Conservation (phyloP, 371 early-diverging fungal species). For the Rhizomucor miehei region DNA sequence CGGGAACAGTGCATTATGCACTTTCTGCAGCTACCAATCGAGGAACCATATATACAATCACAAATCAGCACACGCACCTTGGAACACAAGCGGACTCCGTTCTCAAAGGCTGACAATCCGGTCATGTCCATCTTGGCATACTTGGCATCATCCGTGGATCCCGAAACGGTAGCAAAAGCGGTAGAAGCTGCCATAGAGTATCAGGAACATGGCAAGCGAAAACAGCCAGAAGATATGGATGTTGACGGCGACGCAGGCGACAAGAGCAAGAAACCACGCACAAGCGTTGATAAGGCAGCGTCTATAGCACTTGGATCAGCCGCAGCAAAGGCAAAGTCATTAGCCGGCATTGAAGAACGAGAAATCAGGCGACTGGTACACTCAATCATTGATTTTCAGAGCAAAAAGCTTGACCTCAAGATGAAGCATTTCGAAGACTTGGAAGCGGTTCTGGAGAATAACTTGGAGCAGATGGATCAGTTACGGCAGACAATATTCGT, state of each 20-base stretch:
- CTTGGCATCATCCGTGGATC: constrained; percentile 81
- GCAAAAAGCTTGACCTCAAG: constrained; percentile 87
- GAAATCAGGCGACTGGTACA: constrained; percentile 80
- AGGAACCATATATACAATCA: constrained; percentile 72
- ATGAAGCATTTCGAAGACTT: constrained; percentile 90
- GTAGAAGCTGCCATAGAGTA: constrained; percentile 29
- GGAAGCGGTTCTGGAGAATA: constrained; percentile 82
- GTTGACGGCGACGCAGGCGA: constrained; percentile 21
- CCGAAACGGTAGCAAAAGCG: constrained; percentile 83
- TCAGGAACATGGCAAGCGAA: constrained; percentile 31
- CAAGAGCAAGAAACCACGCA: constrained; percentile 37
- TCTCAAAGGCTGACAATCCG: constrained; percentile 93
- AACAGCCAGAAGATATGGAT: constrained; percentile 16
- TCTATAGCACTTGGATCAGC: constrained; percentile 66
- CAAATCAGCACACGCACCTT: constrained; percentile 19
- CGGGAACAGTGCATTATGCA: constrained; percentile 94
- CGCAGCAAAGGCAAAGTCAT: constrained; percentile 65
- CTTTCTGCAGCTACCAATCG: constrained; percentile 95
- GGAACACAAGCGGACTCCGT: constrained; percentile 70
- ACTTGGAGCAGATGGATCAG: constrained; percentile 76
- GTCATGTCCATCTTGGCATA: constrained; percentile 95
- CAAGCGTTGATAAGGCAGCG: constrained; percentile 58
- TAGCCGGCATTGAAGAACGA: constrained; percentile 71
- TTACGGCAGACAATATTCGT: constrained; percentile 79
- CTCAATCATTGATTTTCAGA: constrained; percentile 80